These are phyloP conservation scores for Erodium maritimum DNA, from an alignment of 345 rosid genomes.

Conservation along the genomic window DNA sequence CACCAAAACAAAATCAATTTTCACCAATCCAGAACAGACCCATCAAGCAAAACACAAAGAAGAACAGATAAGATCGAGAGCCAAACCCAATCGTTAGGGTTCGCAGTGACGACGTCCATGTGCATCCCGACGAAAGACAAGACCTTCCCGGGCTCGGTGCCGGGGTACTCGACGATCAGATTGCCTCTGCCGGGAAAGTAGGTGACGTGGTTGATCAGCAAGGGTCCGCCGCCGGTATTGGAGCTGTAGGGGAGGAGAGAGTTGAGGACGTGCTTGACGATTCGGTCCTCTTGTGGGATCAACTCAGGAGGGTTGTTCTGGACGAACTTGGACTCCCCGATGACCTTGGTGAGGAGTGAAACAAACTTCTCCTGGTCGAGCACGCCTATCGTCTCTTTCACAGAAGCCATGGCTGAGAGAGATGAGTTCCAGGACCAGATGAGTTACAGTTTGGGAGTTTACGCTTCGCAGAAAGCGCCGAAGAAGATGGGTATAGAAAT, in stretches of 20 bases:
- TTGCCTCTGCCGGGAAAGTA: slow-evolving; percentile 74
- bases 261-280: slow-evolving; percentile 67
- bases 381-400: slow-evolving; percentile 41
- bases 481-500: no score
- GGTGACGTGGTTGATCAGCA: slow-evolving; percentile 56
- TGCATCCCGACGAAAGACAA: slow-evolving; percentile 98
- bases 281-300: slow-evolving; percentile 78
- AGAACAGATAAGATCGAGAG: slow-evolving; percentile 2
- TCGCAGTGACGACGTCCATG: slow-evolving; percentile 97
- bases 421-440: no score
- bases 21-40: no score
- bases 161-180: slow-evolving; percentile 94
- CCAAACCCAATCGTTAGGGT: slow-evolving; percentile 82
- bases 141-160: slow-evolving; percentile 73
- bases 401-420: background rate
- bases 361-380: slow-evolving; percentile 57
- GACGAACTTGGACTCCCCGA: slow-evolving; percentile 65
- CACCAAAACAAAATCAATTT: no score
- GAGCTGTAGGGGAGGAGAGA: slow-evolving; percentile 78
- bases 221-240: slow-evolving; percentile 72
- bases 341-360: slow-evolving; percentile 51
- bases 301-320: slow-evolving; percentile 96
- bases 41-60: background rate
- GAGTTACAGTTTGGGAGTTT: no score
- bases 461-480: no score